Conservation (phyloP, 2,329 filamentous ascomycete genomes). For the Emmonsiellopsis sp. region DNA sequence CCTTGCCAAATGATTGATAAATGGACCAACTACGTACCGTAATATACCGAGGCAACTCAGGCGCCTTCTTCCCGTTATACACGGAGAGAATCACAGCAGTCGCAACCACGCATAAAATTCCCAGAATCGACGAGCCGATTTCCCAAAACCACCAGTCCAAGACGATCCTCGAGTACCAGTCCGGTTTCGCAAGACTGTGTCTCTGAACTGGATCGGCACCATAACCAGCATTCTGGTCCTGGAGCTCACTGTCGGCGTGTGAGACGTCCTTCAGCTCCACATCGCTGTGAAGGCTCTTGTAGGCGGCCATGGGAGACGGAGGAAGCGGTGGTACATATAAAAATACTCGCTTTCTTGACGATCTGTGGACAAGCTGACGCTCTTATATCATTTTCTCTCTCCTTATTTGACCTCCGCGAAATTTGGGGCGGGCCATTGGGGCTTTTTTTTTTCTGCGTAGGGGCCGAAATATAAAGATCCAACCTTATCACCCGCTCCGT, state of each 20-base stretch:
- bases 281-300: neutral
- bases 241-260: neutral
- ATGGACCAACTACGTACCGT: neutral
- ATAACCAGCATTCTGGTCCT: neutral
- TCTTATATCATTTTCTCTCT: too few relatives aligned
- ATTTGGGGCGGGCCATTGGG: too few relatives aligned
- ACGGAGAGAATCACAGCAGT: neutral
- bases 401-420: too few relatives aligned
- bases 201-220: neutral
- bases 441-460: too few relatives aligned
- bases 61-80: neutral
- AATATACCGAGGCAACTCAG: neutral
- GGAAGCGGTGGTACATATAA: neutral
- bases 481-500: too few relatives aligned
- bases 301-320: neutral
- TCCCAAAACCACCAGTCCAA: conserved; percentile 1
- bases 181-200: neutral
- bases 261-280: neutral
- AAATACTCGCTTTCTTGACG: neutral
- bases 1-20: neutral
- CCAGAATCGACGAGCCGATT: neutral
- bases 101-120: neutral
- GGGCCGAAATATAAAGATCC: too few relatives aligned
- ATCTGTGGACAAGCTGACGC: too few relatives aligned
- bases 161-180: neutral